These are phyloP conservation scores for Musa troglodytarum DNA, from an alignment of 176 grass and related monocot genomes.

Conservation along the genomic window DNA sequence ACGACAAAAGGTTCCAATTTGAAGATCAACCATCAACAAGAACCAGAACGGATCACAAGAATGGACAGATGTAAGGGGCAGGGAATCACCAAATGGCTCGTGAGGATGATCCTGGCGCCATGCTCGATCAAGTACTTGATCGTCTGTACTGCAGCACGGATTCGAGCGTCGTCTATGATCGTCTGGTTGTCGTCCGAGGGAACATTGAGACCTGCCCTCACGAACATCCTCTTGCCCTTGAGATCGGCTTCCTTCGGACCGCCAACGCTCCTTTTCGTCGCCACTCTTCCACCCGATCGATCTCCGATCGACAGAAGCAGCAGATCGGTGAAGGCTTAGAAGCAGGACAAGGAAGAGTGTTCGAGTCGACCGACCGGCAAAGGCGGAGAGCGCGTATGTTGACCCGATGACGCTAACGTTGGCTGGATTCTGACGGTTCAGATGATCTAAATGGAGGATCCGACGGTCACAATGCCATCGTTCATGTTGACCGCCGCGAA, in stretches of 20 bases:
- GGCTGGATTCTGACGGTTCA: too few species aligned
- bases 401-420: too few species aligned
- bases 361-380: too few species aligned
- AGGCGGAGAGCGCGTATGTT: too few species aligned
- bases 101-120: slow-evolving; percentile 9
- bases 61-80: background rate
- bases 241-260: slow-evolving; percentile 7
- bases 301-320: too few species aligned
- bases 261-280: slow-evolving; percentile 7
- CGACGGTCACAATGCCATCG: too few species aligned
- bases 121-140: slow-evolving; percentile 9
- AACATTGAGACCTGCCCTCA: background rate
- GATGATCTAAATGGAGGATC: too few species aligned
- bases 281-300: background rate
- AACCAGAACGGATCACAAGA: background rate
- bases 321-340: too few species aligned
- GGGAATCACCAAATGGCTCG: slow-evolving; percentile 1
- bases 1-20: background rate
- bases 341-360: too few species aligned
- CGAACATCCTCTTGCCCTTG: slow-evolving; percentile 7
- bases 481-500: too few species aligned
- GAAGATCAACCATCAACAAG: background rate
- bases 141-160: slow-evolving; percentile 5
- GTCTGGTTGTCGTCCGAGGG: slow-evolving; percentile 4
- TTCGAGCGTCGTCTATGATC: slow-evolving; percentile 4